Percentiles rank a stretch among this genome's conserved stretches.
Conservation (phyloP, 2,329 filamentous ascomycete genomes). For the Xylaria sp. region DNA sequence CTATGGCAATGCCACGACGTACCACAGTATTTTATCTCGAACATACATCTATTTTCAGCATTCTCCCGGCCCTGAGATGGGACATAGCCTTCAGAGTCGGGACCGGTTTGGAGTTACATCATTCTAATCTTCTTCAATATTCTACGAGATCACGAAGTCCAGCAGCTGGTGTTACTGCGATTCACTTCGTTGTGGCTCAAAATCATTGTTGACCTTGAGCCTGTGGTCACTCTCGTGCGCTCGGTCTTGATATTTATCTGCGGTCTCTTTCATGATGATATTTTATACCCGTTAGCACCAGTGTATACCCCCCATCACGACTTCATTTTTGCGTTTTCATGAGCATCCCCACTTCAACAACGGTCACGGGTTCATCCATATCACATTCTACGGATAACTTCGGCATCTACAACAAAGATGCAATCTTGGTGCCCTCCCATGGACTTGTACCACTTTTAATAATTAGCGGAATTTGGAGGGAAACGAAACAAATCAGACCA, state of each 20-base stretch:
- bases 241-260: conserved; percentile 39
- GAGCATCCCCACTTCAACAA: conserved; percentile 42
- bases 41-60: conserved; percentile 38
- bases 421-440: conserved; percentile 10
- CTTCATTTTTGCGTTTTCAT: conserved; percentile 38
- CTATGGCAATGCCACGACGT: conserved; percentile 32
- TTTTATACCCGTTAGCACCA: conserved; percentile 36
- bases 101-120: conserved; percentile 43
- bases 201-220: conserved; percentile 42
- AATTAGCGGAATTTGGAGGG: conserved; percentile 16
- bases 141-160: conserved; percentile 44
- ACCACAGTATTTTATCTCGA: conserved; percentile 32
- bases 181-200: conserved; percentile 32
- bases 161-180: conserved; percentile 35
- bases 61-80: conserved; percentile 42
- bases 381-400: conserved; percentile 14
- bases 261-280: conserved; percentile 40
- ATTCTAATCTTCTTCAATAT: conserved; percentile 35
- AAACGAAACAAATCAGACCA: conserved; percentile 8
- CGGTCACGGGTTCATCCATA: conserved; percentile 27
- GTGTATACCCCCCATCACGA: conserved; percentile 34
- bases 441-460: conserved; percentile 36
- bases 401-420: conserved; percentile 24
- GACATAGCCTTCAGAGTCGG: conserved; percentile 38
- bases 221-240: conserved; percentile 42